A percentile compares a stretch with the other conserved stretches of the same genome.
phyloP scores from a whole-genome alignment of 177 flowering plant genomes.

The Vitis hybrid region DNA sequence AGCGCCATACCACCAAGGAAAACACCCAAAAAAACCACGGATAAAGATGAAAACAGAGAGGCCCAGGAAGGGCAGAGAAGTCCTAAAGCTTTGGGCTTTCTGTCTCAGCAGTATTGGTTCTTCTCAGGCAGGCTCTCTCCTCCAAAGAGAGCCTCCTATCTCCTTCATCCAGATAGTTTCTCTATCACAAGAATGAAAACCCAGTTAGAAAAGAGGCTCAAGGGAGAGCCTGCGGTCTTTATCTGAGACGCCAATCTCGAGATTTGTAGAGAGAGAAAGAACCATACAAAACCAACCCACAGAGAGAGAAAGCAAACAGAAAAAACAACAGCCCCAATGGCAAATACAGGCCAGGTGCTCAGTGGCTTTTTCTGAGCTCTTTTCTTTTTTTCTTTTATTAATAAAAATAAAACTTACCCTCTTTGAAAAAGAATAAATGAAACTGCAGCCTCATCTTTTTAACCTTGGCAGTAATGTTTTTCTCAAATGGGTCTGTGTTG shows the following conservation, averaged over 20 bases:
- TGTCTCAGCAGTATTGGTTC: not conserved
- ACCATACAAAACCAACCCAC: constrained; percentile 8
- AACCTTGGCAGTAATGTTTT: not conserved
- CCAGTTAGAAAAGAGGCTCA: not conserved
- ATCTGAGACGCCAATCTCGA: constrained; percentile 39
- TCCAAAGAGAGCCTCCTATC: constrained; percentile 65
- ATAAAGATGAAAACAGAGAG: not conserved
- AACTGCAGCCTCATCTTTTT: not conserved
- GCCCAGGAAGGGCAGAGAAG: not conserved
- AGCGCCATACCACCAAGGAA: constrained; percentile 39
- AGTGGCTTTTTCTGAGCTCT: constrained; percentile 6
- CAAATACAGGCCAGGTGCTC: constrained; percentile 10
- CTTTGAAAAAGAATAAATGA: not conserved
- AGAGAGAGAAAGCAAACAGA: constrained; percentile 13
- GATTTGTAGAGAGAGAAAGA: constrained; percentile 22
- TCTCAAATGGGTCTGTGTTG: not conserved
- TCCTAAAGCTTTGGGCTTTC: constrained; percentile 3
- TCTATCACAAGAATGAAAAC: not conserved
- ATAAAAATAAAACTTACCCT: not conserved
- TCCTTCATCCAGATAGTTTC: constrained; percentile 43
- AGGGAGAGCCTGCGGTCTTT: constrained; percentile 21
- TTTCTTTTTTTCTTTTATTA: not conserved
- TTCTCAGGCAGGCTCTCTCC: constrained; percentile 59
- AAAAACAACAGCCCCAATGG: not conserved
- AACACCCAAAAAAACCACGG: not conserved